Base-by-base conservation (phyloP, 176 grass and related monocot genomes). In the Urochloa ruziziensis region DNA sequence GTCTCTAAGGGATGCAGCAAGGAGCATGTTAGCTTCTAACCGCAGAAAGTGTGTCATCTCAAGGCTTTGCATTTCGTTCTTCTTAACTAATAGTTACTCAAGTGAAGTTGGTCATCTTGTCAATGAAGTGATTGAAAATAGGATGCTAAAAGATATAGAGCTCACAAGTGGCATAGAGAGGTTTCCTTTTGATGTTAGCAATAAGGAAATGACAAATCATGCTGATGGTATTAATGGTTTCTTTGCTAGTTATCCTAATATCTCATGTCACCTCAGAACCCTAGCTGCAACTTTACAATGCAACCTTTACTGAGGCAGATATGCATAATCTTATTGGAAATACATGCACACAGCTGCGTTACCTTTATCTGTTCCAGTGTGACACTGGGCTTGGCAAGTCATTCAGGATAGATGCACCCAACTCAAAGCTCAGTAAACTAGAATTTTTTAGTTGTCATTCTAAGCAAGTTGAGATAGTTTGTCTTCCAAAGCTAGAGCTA, bases 91-190 rank as follows among this genome's bases (percentile, higher is more conserved):
- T 14, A 59, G 23, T 2, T 43, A 43, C n/a, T 77, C 73, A 10
- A 58, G 34, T 18, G 33, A 76, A 76, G 40, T 76, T 17, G 73
- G 73, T 16, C n/a, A 60, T 60, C 53, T 77, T 42, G n/a, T 77
- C 42, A 42, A 37, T 42, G 35, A 77, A 28, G 35, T 25, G 2
- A 18, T 43, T 60, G 35, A 60, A 60, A 77, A 77, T 43, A 35
- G 74, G 2, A 60, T 77, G 54, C 6, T 77, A 25, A 29, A 42
- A 27, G 74, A 42, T 42, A 28, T 60, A 59, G 35, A 77, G 34
- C 74, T 77, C 54, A 43, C n/a, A 18, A 77, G 74, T 60, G 74
- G 74, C n/a, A 0, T 77, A 28, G 35, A 77, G 35, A 2, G 67
- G 67, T 0, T 70, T 14, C n/a, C 23, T 46, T 5, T 25, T 7